Evolutionary conservation across 2,329 filamentous ascomycete species (phyloP).

Genomic region (Epichloe coenophiala): DNA sequence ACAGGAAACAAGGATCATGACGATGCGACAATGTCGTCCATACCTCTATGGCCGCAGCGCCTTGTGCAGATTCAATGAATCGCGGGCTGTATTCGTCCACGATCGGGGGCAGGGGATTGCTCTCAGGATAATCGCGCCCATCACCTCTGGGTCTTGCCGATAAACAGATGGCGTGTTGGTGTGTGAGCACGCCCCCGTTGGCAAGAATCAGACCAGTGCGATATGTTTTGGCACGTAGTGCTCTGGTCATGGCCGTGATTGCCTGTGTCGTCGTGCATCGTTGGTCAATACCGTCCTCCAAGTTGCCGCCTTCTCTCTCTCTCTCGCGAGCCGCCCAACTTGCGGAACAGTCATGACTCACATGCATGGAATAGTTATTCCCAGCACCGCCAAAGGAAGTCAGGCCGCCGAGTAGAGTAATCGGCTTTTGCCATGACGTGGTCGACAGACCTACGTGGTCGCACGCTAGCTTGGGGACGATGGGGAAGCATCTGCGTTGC

Average conservation of each 20-base stretch:
- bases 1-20: neutral
- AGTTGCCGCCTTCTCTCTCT: neutral
- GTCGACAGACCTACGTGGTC: constrained; percentile 42
- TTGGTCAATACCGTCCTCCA: rapidly evolving
- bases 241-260: constrained; percentile 41
- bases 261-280: constrained; percentile 7
- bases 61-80: constrained; percentile 9
- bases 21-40: neutral
- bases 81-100: constrained; percentile 6
- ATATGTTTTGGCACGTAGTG: constrained; percentile 31
- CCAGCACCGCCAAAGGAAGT: constrained; percentile 58
- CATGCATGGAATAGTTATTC: constrained; percentile 60
- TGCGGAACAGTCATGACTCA: constrained; percentile 9
- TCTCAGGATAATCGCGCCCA: constrained; percentile 5
- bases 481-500: constrained; percentile 48
- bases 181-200: constrained; percentile 52
- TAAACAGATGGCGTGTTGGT: constrained; percentile 49
- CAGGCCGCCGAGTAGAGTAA: constrained; percentile 50
- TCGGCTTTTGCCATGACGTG: constrained; percentile 29
- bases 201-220: constrained; percentile 45
- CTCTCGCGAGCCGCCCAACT: too few species aligned
- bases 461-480: constrained; percentile 54
- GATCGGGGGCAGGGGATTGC: constrained; percentile 7
- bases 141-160: constrained; percentile 27
- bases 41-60: constrained; percentile 15